phyloP scores from a whole-genome alignment of 257 asterid genomes.

The Nicotiana knightiana region DNA sequence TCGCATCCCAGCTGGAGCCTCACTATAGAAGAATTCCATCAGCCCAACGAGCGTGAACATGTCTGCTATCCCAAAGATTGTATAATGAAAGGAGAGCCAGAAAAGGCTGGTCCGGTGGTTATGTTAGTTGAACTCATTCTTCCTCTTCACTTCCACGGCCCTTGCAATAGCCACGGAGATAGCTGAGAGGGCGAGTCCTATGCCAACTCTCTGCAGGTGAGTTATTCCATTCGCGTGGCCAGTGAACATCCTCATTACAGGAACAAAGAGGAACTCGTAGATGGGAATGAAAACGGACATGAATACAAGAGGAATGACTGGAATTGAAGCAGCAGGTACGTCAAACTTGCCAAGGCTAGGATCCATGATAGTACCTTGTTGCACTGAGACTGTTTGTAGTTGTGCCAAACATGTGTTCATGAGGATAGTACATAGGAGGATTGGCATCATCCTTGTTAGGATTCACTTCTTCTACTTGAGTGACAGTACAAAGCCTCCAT shows the following conservation, averaged over 20 bases:
- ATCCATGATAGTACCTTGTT: constrained; percentile 57
- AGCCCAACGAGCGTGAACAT: constrained; percentile 73
- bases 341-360: constrained; percentile 46
- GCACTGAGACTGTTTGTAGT: constrained; percentile 60
- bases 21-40: constrained; percentile 65
- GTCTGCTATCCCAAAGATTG: constrained; percentile 69
- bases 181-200: constrained; percentile 57
- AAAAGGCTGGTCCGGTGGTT: constrained; percentile 41
- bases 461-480: constrained; percentile 62
- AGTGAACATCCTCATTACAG: constrained; percentile 40
- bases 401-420: constrained; percentile 70
- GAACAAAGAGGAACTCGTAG: constrained; percentile 53
- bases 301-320: constrained; percentile 54
- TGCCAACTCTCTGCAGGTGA: constrained; percentile 57
- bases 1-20: constrained; percentile 76
- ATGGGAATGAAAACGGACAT: constrained; percentile 51
- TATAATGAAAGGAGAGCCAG: constrained; percentile 61
- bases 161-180: constrained; percentile 60
- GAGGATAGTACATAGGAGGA: constrained; percentile 52
- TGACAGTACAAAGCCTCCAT: constrained; percentile 57
- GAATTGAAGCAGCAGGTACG: constrained; percentile 59
- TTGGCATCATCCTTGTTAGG: constrained; percentile 59
- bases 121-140: constrained; percentile 30
- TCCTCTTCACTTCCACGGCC: constrained; percentile 50
- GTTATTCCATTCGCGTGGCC: constrained; percentile 52